phyloP scores from a whole-genome alignment of 305 asterid species.

The Solanum hybrid region DNA sequence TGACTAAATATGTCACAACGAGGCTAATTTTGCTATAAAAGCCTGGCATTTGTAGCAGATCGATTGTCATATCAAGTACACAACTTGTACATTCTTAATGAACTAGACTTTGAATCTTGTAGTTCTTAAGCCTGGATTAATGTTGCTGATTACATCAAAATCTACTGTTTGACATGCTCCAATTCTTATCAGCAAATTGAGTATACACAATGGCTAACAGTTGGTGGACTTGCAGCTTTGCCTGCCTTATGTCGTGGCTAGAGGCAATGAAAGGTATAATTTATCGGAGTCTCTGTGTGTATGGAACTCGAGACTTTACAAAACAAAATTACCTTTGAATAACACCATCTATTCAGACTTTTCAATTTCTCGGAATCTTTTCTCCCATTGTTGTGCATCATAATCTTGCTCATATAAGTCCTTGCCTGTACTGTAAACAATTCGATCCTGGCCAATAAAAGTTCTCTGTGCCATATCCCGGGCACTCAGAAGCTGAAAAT shows the following conservation, averaged over 20 bases:
- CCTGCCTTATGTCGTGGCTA: not conserved
- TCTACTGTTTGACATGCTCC: not conserved
- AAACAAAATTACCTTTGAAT: not conserved
- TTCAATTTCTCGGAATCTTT: constrained; percentile 62
- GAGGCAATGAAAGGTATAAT: not conserved
- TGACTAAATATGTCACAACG: not conserved
- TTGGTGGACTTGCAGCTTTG: not conserved
- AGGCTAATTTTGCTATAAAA: not conserved
- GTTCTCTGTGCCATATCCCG: constrained; percentile 92
- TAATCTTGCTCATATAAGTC: constrained; percentile 74
- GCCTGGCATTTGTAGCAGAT: not conserved
- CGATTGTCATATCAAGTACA: not conserved
- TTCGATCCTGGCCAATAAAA: constrained; percentile 70
- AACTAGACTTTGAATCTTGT: not conserved
- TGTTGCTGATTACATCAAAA: not conserved
- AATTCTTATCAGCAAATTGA: not conserved
- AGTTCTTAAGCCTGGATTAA: not conserved
- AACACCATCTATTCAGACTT: constrained; percentile 17
- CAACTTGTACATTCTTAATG: not conserved
- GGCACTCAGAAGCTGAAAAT: constrained; percentile 72
- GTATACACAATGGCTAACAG: not conserved
- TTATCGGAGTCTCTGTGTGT: not conserved
- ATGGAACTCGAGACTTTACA: not conserved
- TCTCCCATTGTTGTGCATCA: constrained; percentile 66
- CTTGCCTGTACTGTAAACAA: constrained; percentile 76